Base-by-base conservation (phyloP, 2,329 filamentous ascomycete species). In the Fusarium sulawesiense region DNA sequence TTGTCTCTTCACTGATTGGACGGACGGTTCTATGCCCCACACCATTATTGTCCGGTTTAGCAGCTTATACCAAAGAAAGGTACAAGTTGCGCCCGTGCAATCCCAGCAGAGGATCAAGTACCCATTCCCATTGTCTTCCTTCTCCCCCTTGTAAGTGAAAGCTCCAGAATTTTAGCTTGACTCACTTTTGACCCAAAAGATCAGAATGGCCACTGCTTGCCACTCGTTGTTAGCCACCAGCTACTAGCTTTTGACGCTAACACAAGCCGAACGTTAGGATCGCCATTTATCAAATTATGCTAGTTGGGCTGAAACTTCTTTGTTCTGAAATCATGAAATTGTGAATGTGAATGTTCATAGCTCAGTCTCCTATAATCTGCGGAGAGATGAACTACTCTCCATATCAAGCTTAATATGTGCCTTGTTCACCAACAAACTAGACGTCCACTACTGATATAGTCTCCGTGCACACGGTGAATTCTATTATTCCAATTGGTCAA, bases 1-100 rank as follows among this genome's bases (percentile, higher is more conserved):
- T 70, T 75, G 49, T 53, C 65, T 59, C 56, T 42, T 42, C 49
- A 56, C 44, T 73, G 60, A 76, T 76, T 76, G 74, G 74, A 64
- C 27, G 56, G 60, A 21, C 29, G 21, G 13, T n/a, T 20, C 34
- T 5, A 3, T 23, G 32, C 44, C 30, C 70, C 73, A 30, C 72
- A 53, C 59, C 59, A 59, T 72, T 41, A 30, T 56, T 53, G 56
- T 44, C 64, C 48, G 60, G 45, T 67, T 46, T 68, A 57, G 66
- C 58, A 70, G 27, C 51, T 21, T 21, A 45, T 37, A 49, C 25
- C 44, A 37, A 50, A 45, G 41, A 51, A 29, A 47, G 48, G 45
- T 70, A 70, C 67, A 53, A 46, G 34, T 25, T 20, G 7, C 30
- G 27, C 20, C 18, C 21, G 46, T 62, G 46, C 50, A 32, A 66